Evolutionary conservation across 1,284 basidiomycete genomes (phyloP).

Genomic region (Fomes fomentarius): DNA sequence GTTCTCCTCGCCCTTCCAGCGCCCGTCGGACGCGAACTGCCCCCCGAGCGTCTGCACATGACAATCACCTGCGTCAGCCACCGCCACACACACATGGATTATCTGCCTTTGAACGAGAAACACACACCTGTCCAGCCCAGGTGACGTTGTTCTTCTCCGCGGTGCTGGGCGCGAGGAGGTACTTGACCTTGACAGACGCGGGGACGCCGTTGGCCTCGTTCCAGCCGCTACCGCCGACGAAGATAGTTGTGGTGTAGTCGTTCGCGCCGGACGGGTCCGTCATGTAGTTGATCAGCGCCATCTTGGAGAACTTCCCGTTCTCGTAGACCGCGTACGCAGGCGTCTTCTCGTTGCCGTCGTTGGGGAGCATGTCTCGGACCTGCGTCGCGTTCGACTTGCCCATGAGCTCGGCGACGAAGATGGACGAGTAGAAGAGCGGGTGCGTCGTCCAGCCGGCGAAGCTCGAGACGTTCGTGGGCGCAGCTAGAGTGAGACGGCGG

Average conservation of each 20-base stretch:
- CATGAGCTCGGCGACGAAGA: conserved; percentile 69
- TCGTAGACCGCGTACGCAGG: conserved; percentile 78
- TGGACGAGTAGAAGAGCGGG: conserved; percentile 67
- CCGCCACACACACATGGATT: background rate
- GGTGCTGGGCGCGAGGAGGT: conserved; percentile 51
- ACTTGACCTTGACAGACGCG: conserved; percentile 55
- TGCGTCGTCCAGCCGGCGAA: conserved; percentile 66
- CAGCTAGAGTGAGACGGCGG: conserved; percentile 37
- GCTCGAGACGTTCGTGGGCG: conserved; percentile 59
- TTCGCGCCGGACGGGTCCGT: conserved; percentile 53
- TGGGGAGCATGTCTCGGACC: conserved; percentile 59
- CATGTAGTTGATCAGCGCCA: conserved; percentile 74
- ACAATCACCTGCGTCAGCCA: background rate
- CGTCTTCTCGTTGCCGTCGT: conserved; percentile 53
- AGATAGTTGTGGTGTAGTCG: conserved; percentile 49
- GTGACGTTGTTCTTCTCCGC: conserved; percentile 70
- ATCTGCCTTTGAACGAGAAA: background rate
- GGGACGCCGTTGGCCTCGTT: conserved; percentile 40
- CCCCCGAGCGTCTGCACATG: conserved; percentile 63
- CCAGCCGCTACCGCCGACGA: conserved; percentile 47
- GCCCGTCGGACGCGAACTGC: conserved; percentile 65
- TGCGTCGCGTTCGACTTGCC: conserved; percentile 60
- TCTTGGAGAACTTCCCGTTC: conserved; percentile 52
- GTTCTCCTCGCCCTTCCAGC: conserved; percentile 53
- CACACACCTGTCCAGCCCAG: conserved; percentile 62